Conservation (phyloP, 2,329 filamentous ascomycete genomes). For the Curvularia sp. region DNA sequence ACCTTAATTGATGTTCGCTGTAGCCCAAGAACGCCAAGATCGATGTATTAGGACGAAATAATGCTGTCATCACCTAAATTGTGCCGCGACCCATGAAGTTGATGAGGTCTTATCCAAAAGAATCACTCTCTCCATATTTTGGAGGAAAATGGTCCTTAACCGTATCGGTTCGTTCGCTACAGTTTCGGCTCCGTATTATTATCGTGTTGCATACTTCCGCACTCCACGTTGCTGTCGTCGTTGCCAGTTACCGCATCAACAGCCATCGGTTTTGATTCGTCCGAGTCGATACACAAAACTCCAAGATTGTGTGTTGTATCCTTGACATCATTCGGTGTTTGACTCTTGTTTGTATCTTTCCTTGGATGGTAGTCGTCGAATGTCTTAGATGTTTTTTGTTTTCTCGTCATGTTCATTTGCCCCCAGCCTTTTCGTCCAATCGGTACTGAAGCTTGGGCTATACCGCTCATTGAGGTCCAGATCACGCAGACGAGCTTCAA, state of each 20-base stretch:
- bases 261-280: neutral
- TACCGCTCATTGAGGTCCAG: constrained; percentile 19
- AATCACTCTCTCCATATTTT: neutral
- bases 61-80: neutral
- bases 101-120: neutral
- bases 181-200: neutral
- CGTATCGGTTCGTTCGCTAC: neutral
- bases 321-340: neutral
- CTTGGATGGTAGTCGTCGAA: neutral
- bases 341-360: neutral
- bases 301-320: neutral
- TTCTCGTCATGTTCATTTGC: neutral
- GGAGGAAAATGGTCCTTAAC: neutral
- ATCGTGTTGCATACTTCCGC: neutral
- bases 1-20: neutral
- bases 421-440: constrained; percentile 8
- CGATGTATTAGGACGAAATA: neutral
- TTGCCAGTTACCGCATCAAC: neutral
- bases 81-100: neutral
- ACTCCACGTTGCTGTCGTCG: neutral
- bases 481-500: constrained; percentile 21
- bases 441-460: constrained; percentile 15
- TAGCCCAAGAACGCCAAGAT: neutral
- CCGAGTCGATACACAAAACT: neutral
- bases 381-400: neutral